These are phyloP conservation scores for Podospora tetraspora DNA, from an alignment of 495 filamentous ascomycete genomes.

Conservation along the genomic window DNA sequence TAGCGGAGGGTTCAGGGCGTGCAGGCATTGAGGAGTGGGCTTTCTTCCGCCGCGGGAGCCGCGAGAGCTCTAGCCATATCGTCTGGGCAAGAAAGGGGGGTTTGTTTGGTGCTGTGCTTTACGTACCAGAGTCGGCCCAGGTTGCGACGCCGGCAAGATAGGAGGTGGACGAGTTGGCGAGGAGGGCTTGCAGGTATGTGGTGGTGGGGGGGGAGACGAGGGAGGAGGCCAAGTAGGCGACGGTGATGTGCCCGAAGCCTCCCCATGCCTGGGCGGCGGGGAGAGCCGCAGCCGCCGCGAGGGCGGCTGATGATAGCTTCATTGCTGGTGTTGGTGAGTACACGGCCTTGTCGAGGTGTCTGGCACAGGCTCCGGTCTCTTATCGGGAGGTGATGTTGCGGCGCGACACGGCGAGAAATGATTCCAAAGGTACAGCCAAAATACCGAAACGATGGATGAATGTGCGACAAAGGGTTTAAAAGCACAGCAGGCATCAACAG, in stretches of 20 bases:
- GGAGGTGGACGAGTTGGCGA: conserved; percentile 42
- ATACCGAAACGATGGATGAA: not conserved
- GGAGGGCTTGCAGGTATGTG: conserved; percentile 38
- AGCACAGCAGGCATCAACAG: conserved; percentile 2
- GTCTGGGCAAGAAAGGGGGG: no score
- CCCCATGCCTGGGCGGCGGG: conserved; percentile 27
- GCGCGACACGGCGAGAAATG: not conserved
- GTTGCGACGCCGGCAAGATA: conserved; percentile 57
- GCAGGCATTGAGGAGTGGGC: no score
- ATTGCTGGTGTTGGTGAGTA: conserved; percentile 11
- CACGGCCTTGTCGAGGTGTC: no score
- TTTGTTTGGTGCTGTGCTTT: no score
- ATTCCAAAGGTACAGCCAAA: not conserved
- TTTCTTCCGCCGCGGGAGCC: no score
- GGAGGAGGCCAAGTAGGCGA: conserved; percentile 49
- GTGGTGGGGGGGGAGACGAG: conserved; percentile 39
- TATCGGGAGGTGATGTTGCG: not conserved
- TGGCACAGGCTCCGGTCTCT: not conserved
- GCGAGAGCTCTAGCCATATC: no score
- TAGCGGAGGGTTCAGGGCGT: no score
- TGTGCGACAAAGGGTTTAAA: not conserved
- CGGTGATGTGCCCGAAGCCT: conserved; percentile 55
- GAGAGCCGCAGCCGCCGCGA: conserved; percentile 18
- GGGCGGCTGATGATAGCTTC: conserved; percentile 23
- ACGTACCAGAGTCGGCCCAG: conserved; percentile 62